Conservation (phyloP, 345 rosid genomes). For the Stellera chamaejasme region DNA sequence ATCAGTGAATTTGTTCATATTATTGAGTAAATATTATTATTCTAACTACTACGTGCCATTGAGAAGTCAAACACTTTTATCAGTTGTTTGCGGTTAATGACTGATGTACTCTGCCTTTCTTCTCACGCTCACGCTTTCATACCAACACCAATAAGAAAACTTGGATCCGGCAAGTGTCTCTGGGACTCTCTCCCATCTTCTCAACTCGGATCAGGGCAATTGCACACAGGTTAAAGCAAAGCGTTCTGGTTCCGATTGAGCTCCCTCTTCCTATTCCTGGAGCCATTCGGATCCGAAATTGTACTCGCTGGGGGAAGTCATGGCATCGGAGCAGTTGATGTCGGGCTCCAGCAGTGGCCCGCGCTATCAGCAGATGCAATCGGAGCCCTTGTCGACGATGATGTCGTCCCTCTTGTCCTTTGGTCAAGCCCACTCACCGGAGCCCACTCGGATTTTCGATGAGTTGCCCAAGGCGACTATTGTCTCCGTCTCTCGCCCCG, state of each 20-base stretch:
- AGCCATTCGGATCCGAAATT: not conserved
- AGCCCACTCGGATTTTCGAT: constrained; percentile 63
- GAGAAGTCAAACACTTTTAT: no score
- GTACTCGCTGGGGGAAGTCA: constrained; percentile 1
- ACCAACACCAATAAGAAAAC: constrained; percentile 1
- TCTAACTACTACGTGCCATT: no score
- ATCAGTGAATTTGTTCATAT: not conserved
- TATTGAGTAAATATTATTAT: no score
- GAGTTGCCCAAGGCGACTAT: constrained; percentile 76
- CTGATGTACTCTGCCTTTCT: no score
- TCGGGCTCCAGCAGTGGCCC: constrained; percentile 33
- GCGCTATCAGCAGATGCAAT: constrained; percentile 69
- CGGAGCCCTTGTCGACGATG: constrained; percentile 46
- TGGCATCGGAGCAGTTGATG: constrained; percentile 83
- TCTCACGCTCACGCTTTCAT: not conserved
- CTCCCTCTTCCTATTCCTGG: no score
- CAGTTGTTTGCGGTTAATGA: no score
- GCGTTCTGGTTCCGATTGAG: not conserved
- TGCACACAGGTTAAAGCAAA: not conserved
- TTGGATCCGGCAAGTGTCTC: not conserved
- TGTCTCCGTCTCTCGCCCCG: constrained; percentile 80
- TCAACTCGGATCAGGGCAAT: constrained; percentile 11
- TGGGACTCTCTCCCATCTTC: constrained; percentile 5
- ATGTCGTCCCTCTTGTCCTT: constrained; percentile 50
- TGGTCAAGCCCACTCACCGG: constrained; percentile 39